These are phyloP conservation scores for Claviceps citrina DNA, from an alignment of 2,329 filamentous ascomycete genomes.

Conservation along the genomic window DNA sequence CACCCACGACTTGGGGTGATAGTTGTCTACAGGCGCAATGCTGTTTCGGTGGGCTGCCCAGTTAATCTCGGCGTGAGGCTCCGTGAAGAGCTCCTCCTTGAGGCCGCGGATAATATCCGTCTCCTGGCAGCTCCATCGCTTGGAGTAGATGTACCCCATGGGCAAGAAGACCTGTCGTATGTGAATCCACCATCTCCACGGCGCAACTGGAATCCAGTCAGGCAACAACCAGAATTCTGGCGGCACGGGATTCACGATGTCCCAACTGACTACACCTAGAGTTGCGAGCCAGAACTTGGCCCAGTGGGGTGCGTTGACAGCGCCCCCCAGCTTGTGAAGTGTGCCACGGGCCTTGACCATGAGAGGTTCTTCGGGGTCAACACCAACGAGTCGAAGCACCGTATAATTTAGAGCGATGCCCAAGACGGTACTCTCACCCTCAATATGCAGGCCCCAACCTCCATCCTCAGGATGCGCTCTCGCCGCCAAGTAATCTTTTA, in stretches of 20 bases:
- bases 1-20: conserved; percentile 79
- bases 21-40: conserved; percentile 70
- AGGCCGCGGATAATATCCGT: conserved; percentile 59
- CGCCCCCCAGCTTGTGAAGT: conserved; percentile 74
- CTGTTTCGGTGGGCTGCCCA: conserved; percentile 69
- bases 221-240: conserved; percentile 88
- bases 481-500: conserved; percentile 81
- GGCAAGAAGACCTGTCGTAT: conserved; percentile 92
- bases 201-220: conserved; percentile 77
- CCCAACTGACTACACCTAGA: conserved; percentile 72
- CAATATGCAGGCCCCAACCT: conserved; percentile 95
- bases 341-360: conserved; percentile 74
- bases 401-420: conserved; percentile 84
- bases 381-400: conserved; percentile 63
- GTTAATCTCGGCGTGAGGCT: conserved; percentile 62
- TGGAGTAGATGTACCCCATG: conserved; percentile 83
- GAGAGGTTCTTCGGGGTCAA: conserved; percentile 64
- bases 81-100: conserved; percentile 66
- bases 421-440: conserved; percentile 82
- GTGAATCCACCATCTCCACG: conserved; percentile 96
- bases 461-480: conserved; percentile 75
- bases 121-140: conserved; percentile 60
- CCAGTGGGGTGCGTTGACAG: conserved; percentile 78
- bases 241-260: conserved; percentile 85
- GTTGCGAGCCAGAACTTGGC: conserved; percentile 90